A percentile compares a stretch with the other conserved stretches of the same genome.
Evolutionary conservation across 805 yeast genomes (phyloP).

Genomic region (Starmerella apis): DNA sequence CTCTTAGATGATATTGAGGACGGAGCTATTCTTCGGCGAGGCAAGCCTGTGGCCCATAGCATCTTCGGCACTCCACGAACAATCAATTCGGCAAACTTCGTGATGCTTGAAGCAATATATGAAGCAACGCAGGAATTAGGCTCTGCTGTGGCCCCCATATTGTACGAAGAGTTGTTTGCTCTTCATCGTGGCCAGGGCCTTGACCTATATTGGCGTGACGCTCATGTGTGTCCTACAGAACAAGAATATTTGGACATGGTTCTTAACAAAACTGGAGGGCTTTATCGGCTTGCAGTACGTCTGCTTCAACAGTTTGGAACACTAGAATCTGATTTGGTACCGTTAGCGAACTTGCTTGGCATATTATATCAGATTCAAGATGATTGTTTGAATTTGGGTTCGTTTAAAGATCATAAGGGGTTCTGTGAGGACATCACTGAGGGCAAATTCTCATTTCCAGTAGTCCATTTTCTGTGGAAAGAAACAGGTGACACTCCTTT

Average conservation of each 20-base stretch:
- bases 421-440: constrained; percentile 78
- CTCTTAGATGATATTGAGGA: constrained; percentile 88
- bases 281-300: constrained; percentile 63
- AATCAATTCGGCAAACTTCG: constrained; percentile 70
- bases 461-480: constrained; percentile 52
- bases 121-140: constrained; percentile 34
- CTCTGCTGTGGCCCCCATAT: constrained; percentile 33
- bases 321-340: constrained; percentile 34
- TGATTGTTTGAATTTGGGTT: constrained; percentile 63
- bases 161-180: constrained; percentile 64
- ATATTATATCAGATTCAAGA: constrained; percentile 76
- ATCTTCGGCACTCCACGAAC: constrained; percentile 71
- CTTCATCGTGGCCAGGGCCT: constrained; percentile 84
- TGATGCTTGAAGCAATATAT: constrained; percentile 64
- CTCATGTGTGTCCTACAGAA: constrained; percentile 46
- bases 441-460: constrained; percentile 81
- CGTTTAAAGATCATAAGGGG: constrained; percentile 55
- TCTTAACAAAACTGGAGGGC: constrained; percentile 79
- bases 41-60: constrained; percentile 67
- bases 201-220: constrained; percentile 82
- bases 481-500: not conserved
- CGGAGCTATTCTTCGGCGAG: constrained; percentile 57
- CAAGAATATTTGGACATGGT: constrained; percentile 69
- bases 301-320: constrained; percentile 41
- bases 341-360: constrained; percentile 68